Base-by-base conservation (phyloP, 805 yeast species). In the Clavispora vitiphila region DNA sequence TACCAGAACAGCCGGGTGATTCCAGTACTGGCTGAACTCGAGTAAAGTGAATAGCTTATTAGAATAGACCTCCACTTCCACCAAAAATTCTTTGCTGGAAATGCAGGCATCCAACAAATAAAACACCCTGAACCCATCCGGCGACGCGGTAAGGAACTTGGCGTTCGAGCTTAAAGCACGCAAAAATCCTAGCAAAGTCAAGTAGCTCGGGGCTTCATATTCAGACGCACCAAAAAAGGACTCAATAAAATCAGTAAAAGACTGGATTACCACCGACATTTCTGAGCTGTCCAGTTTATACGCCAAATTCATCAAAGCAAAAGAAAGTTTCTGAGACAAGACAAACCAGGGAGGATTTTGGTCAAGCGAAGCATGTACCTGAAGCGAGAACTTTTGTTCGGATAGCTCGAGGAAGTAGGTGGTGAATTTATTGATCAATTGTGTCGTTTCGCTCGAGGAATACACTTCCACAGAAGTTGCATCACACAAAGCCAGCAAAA, bases 401-500 rank as follows among this genome's bases (percentile, higher is more conserved):
- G 74, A 72, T 23, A 74, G 58, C 36, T 73, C 77, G 29, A 65
- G 47, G 25, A 81, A 71, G 49, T 79, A 78, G 1, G 67, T 57
- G 3, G 69, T 47, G 38, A 80, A 58, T 35, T 74, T 71, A 8
- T 65, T 56, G n/a, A 75, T 53, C 15, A 80, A 54, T 21, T 69
- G 42, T 4, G 59, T 54, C 11, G 77, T 79, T 36, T 72, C 74
- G 5, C 48, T 53, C 1, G 57, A 54, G 19, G 54, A 50, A 26
- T 60, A 61, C 37, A 59, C 44, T 8, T 58, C 53, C 7, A 65
- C 61, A 11, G 38, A 34, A 5, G 49, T 41, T n/a, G 54, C 52
- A 22, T 38, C 51, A 45, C 83, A 77, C 21, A 83, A 59, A 0
- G 87, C 84, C 35, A 75, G 49, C 44, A 82, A 62, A 5, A 75